Evolutionary conservation across 139 green algal genomes (phyloP).

Genomic region (Coelastrella sp.): DNA sequence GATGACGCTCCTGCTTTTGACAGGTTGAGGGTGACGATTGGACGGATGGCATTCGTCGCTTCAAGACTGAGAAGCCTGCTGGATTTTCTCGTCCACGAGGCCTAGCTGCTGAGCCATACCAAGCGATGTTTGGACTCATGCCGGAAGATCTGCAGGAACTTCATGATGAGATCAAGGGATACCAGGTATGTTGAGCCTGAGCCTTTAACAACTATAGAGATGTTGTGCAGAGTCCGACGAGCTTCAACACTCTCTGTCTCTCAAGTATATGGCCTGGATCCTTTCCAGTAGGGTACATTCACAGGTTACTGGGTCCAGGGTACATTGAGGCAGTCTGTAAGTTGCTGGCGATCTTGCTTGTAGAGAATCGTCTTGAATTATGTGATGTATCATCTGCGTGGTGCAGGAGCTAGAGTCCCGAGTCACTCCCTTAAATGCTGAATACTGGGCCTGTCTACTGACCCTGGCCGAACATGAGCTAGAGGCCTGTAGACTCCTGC

Average conservation of each 20-base stretch:
- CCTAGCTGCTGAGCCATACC: constrained; percentile 56
- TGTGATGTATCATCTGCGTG: background rate
- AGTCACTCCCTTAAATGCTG: constrained; percentile 56
- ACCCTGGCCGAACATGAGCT: constrained; percentile 52
- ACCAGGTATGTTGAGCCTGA: constrained; percentile 67
- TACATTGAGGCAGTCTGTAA: too few species aligned
- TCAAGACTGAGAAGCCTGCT: constrained; percentile 11
- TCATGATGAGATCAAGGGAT: constrained; percentile 66
- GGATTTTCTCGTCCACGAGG: background rate
- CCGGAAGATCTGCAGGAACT: constrained; percentile 66
- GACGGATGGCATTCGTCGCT: constrained; percentile 4
- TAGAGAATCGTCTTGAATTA: background rate
- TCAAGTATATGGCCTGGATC: too few species aligned
- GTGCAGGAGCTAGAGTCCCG: constrained; percentile 80
- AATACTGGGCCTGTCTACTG: constrained; percentile 51
- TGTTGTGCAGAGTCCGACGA: too few species aligned
- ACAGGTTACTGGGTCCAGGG: too few species aligned
- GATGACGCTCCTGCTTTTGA: background rate
- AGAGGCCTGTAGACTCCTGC: background rate
- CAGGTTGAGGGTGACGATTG: constrained; percentile 27
- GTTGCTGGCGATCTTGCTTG: too few species aligned
- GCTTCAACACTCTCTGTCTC: too few species aligned
- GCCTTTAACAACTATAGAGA: too few species aligned
- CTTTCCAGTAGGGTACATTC: too few species aligned
- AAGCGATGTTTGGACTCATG: constrained; percentile 59